These are phyloP conservation scores for Wickerhamiella spandovensis DNA, from an alignment of 805 yeast species.

Conservation along the genomic window DNA sequence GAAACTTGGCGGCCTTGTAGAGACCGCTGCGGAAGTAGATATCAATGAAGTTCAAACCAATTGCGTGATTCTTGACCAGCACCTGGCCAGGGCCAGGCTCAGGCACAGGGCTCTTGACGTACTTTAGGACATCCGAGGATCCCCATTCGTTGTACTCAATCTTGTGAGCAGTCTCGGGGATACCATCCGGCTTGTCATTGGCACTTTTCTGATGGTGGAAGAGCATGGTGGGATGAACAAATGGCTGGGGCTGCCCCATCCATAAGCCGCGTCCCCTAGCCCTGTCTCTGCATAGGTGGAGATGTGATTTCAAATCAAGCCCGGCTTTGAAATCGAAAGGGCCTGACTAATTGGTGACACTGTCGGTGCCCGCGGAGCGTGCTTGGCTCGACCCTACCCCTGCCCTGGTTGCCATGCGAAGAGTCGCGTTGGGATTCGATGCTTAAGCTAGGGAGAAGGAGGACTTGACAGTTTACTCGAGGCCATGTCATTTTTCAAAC, in stretches of 20 bases:
- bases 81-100: conserved; percentile 39
- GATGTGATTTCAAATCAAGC: no score
- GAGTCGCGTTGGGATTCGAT: no score
- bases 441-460: no score
- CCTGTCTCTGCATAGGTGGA: not conserved
- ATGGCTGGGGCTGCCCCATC: not conserved
- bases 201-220: not conserved
- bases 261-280: not conserved
- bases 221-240: not conserved
- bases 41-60: conserved; percentile 79
- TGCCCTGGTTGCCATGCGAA: no score
- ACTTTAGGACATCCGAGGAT: conserved; percentile 46
- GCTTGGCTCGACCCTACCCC: no score
- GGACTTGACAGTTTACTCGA: not conserved
- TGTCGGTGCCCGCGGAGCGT: no score
- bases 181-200: not conserved
- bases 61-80: conserved; percentile 55
- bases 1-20: conserved; percentile 43
- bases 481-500: conserved; percentile 11
- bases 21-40: conserved; percentile 69
- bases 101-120: conserved; percentile 10
- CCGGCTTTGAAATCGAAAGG: no score
- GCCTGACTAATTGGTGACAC: no score
- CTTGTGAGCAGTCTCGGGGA: not conserved
- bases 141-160: conserved; percentile 36